These are phyloP conservation scores for Punica granatum DNA, from an alignment of 345 rosid genomes.

Conservation along the genomic window DNA sequence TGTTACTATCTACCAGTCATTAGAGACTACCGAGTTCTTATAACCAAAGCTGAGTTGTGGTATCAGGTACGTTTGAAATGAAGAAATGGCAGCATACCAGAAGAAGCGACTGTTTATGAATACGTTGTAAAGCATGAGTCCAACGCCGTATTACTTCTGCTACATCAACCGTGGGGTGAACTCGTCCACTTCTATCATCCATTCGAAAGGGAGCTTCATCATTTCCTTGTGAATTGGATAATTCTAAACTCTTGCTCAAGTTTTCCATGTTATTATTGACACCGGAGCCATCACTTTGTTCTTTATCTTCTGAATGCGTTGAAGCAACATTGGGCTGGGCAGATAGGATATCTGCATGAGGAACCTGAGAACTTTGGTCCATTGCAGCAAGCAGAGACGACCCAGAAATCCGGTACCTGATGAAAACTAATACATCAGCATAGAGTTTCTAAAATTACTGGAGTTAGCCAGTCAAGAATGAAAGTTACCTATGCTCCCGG, in stretches of 20 bases:
- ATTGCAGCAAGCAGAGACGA: conserved; percentile 90
- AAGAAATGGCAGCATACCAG: conserved; percentile 50
- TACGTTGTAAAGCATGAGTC: conserved; percentile 98
- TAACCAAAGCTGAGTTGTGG: not conserved
- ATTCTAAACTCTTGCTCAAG: conserved; percentile 34
- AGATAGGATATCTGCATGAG: conserved; percentile 56
- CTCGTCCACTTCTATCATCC: conserved; percentile 89
- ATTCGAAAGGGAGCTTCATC: conserved; percentile 60
- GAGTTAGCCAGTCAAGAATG: not conserved
- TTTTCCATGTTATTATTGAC: conserved; percentile 29
- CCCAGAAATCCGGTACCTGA: conserved; percentile 97
- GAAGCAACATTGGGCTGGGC: conserved; percentile 34
- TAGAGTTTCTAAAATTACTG: not conserved
- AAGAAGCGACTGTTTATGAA: conserved; percentile 94
- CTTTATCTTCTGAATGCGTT: conserved; percentile 54
- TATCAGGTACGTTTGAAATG: conserved; percentile 1
- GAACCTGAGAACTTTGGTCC: conserved; percentile 95
- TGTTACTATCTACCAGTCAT: not conserved
- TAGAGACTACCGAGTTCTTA: no score
- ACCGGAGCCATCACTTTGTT: conserved; percentile 50
- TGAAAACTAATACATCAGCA: conserved; percentile 16
- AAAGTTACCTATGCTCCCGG: conserved; percentile 88
- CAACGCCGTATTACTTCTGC: conserved; percentile 97
- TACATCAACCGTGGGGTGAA: conserved; percentile 85
- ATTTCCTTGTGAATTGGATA: conserved; percentile 39